phyloP scores from a whole-genome alignment of 2,329 filamentous ascomycete species.

The Venturia aucupariae region DNA sequence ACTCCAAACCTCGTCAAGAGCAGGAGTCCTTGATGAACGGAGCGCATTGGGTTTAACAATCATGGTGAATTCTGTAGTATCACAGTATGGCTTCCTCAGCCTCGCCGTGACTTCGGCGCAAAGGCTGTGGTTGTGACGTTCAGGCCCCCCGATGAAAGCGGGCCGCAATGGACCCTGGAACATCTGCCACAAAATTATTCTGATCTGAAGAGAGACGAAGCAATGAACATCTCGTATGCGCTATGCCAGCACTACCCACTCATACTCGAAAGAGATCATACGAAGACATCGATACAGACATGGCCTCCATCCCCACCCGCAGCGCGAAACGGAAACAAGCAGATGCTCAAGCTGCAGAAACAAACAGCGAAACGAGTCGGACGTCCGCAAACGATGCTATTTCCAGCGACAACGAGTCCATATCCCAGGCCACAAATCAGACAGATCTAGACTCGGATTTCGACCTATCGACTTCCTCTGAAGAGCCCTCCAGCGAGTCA shows the following conservation, averaged over 20 bases:
- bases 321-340: neutral
- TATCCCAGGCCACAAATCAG: neutral
- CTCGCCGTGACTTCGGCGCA: neutral
- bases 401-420: slow-evolving; percentile 11
- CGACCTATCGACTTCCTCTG: slow-evolving; percentile 17
- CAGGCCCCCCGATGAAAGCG: neutral
- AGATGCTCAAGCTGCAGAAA: neutral
- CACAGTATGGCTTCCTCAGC: too few relatives aligned
- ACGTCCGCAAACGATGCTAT: slow-evolving; percentile 3
- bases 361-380: slow-evolving; percentile 3
- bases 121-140: neutral
- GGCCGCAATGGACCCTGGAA: neutral
- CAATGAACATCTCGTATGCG: neutral
- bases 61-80: too few relatives aligned
- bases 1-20: too few relatives aligned
- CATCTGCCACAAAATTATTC: neutral
- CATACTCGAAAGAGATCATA: neutral
- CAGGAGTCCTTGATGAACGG: too few relatives aligned
- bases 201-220: neutral
- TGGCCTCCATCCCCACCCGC: neutral
- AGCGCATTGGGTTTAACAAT: too few relatives aligned
- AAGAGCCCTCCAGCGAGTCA: slow-evolving; percentile 20
- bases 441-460: slow-evolving; percentile 10
- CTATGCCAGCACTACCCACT: neutral
- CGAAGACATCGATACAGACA: neutral